Evolutionary conservation across 176 grass and related monocot genomes (phyloP), one percentile per base, ranked within the genome.

Genomic region (Zea luxurians): DNA sequence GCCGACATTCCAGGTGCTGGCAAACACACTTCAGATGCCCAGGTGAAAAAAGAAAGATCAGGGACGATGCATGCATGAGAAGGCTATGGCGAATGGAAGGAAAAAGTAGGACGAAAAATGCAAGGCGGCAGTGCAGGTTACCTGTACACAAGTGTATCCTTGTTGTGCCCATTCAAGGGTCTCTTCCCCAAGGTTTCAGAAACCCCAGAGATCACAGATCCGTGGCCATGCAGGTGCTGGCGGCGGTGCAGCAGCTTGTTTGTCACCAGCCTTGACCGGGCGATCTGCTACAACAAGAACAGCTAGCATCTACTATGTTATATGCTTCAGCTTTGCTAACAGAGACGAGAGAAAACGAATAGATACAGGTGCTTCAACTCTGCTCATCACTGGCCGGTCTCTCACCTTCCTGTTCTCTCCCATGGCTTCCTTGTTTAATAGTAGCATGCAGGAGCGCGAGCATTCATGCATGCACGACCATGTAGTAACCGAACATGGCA

Each of bases 1-100:
- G 60, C 92, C 96, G 1, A 99, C 85, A 81, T 99, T 99, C 96
- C 96, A 99, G 5, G 96, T 99, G 71, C 89, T 84, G 36, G 86
- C 83, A 67, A 99, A 99, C 16, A 99, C 82, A 71, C 92, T 98
- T 88, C 76, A 76, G 76, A 57, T 37, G 57, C 15, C 64, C 67
- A 57, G 13, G 27, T 27, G 27, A 20, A 5, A 7, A 55, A 10
- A 44, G 4, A 84, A 79, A 45, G 67, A 54, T 77, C 49, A 27
- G 27, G 27, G 27, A 1, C 0, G 27, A 27, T 27, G 27, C 27
- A 27, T 27, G 27, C 27, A 27, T 27, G 27, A 27, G 27, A 27
- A 27, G 27, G 27, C 27, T 27, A 27, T 27, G 27, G 1, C 27
- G 27, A 27, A 27, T 27, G 27, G 27, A 27, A 27, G 27, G 27